These are phyloP conservation scores for Coccinonectria pachysandricola DNA, from an alignment of 2,329 filamentous ascomycete genomes.

Conservation along the genomic window DNA sequence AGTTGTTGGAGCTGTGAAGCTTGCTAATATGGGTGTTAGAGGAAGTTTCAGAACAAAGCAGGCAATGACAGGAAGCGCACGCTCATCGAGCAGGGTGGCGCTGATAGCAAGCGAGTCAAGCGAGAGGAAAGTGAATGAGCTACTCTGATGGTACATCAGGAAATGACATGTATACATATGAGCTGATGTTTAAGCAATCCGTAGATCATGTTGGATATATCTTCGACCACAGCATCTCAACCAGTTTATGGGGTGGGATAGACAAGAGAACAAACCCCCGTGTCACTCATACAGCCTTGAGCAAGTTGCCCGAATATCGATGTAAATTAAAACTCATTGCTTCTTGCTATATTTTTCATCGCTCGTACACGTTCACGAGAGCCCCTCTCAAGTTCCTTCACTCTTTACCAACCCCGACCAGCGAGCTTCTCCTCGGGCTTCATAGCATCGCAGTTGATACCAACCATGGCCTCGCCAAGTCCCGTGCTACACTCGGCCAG, in stretches of 20 bases:
- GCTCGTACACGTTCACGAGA: conserved; percentile 4
- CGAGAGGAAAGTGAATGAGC: neutral
- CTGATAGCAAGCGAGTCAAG: conserved; percentile 6
- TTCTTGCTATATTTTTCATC: neutral
- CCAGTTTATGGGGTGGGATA: too few relatives aligned
- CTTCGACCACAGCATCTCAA: too few relatives aligned
- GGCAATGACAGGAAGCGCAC: conserved; percentile 15
- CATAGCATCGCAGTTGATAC: conserved; percentile 78
- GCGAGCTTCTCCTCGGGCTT: conserved; percentile 72
- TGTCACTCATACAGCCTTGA: too few relatives aligned
- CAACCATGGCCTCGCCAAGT: conserved; percentile 96
- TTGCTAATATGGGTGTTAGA: conserved; percentile 5
- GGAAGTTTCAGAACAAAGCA: conserved; percentile 14
- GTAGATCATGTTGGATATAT: too few relatives aligned
- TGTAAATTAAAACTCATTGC: conserved; percentile 1
- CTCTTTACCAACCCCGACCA: conserved; percentile 65
- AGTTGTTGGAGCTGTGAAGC: too few relatives aligned
- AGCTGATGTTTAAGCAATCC: too few relatives aligned
- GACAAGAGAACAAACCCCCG: too few relatives aligned
- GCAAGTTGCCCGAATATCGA: conserved; percentile 1
- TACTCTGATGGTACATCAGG: too few relatives aligned
- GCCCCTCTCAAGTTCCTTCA: conserved; percentile 1
- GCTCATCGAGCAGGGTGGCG: conserved; percentile 5
- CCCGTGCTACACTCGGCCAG: conserved; percentile 80
- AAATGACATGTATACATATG: too few relatives aligned